phyloP scores from a whole-genome alignment of 116 monocot species.

The Cymodocea nodosa region DNA sequence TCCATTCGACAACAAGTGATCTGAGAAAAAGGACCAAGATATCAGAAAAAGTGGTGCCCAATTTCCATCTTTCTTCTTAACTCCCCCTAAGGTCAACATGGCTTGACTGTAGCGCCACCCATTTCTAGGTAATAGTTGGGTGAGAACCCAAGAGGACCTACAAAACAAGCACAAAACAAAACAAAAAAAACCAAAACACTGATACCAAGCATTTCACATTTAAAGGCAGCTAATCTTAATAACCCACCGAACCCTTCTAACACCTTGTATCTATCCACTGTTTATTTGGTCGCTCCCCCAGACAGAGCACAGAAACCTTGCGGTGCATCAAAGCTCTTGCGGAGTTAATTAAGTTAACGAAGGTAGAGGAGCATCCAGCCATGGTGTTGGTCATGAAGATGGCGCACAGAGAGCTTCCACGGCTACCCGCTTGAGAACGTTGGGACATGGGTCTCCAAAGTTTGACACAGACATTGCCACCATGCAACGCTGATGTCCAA shows the following conservation, averaged over 20 bases:
- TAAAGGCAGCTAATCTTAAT: not conserved
- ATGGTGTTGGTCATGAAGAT: constrained; percentile 11
- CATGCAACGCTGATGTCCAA: constrained; percentile 60
- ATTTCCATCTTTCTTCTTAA: too few species aligned
- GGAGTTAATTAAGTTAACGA: too few species aligned
- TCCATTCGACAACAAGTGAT: too few species aligned
- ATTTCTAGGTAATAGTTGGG: too few species aligned
- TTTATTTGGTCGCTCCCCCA: not conserved
- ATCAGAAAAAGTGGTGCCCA: too few species aligned
- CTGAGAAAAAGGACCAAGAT: too few species aligned
- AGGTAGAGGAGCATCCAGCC: not conserved
- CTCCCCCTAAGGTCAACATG: too few species aligned
- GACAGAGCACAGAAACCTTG: not conserved
- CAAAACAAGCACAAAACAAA: too few species aligned
- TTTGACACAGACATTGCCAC: constrained; percentile 52
- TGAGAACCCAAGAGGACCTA: too few species aligned
- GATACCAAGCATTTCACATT: not conserved
- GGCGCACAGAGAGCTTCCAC: constrained; percentile 72
- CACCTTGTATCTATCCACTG: not conserved
- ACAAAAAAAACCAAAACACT: not conserved
- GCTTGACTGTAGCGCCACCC: too few species aligned
- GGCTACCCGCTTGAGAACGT: constrained; percentile 62
- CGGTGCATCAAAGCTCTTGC: not conserved
- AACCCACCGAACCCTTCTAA: not conserved
- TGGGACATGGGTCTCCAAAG: constrained; percentile 95